phyloP scores from a whole-genome alignment of 805 yeast genomes.

The Kodamaea kakaduensis region DNA sequence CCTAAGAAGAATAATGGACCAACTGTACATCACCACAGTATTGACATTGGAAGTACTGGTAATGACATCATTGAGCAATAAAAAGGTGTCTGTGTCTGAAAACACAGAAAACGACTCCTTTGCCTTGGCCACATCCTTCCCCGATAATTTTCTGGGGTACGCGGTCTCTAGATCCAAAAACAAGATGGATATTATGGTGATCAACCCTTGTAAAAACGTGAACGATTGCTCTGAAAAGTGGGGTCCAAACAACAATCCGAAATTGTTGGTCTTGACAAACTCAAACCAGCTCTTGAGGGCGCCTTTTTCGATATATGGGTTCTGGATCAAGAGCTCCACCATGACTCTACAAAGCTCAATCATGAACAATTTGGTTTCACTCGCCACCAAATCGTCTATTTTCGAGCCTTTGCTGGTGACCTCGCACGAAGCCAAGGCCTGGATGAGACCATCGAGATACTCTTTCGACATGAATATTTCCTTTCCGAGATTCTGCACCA shows the following conservation, averaged over 20 bases:
- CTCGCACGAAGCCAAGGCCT: slow-evolving; percentile 13
- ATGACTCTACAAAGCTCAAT: slow-evolving; percentile 35
- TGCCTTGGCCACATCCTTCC: background rate
- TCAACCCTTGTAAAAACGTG: slow-evolving; percentile 40
- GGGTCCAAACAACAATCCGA: slow-evolving; percentile 24
- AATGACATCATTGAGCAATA: slow-evolving; percentile 38
- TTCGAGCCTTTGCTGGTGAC: slow-evolving; percentile 14
- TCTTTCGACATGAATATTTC: slow-evolving; percentile 33
- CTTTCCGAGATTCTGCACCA: slow-evolving; percentile 35
- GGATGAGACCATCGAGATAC: slow-evolving; percentile 21
- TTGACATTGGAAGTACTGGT: slow-evolving; percentile 28
- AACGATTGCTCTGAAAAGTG: slow-evolving; percentile 25
- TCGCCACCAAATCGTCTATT: slow-evolving; percentile 18
- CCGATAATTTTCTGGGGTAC: slow-evolving; percentile 28
- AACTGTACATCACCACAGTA: slow-evolving; percentile 54
- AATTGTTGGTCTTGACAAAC: slow-evolving; percentile 38
- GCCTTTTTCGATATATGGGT: slow-evolving; percentile 26
- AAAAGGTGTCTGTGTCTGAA: slow-evolving; percentile 33
- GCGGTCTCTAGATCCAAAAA: slow-evolving; percentile 56
- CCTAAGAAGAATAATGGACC: slow-evolving; percentile 60
- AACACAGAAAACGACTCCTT: slow-evolving; percentile 24
- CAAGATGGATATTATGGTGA: slow-evolving; percentile 47
- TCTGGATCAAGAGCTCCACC: slow-evolving; percentile 38
- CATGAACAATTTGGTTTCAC: slow-evolving; percentile 31
- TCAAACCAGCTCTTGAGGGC: slow-evolving; percentile 53